These are phyloP conservation scores for Apocynum venetum DNA, from an alignment of 257 asterid genomes.

Conservation along the genomic window DNA sequence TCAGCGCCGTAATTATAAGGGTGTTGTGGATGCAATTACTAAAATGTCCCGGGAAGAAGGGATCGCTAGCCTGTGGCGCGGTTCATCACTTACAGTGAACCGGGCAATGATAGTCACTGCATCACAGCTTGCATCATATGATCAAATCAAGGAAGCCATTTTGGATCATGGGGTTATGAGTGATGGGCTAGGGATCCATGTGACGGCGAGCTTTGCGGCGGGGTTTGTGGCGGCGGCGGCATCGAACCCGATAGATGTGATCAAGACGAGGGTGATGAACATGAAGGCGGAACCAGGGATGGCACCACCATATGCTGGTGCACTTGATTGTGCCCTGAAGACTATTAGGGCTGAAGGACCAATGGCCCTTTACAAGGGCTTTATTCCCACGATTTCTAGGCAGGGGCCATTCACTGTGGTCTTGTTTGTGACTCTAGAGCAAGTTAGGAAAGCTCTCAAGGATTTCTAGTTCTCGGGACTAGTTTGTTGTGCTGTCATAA, in stretches of 20 bases:
- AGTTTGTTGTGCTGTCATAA: neutral
- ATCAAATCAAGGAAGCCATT: conserved; percentile 52
- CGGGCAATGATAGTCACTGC: conserved; percentile 74
- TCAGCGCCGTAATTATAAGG: conserved; percentile 52
- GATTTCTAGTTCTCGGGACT: conserved; percentile 27
- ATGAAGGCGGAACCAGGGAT: conserved; percentile 54
- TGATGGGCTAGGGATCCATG: conserved; percentile 66
- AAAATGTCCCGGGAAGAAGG: conserved; percentile 55
- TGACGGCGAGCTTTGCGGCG: conserved; percentile 59
- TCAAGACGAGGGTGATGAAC: conserved; percentile 69
- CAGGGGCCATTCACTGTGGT: conserved; percentile 53
- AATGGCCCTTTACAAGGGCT: conserved; percentile 54
- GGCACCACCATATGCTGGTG: conserved; percentile 49
- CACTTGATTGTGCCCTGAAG: conserved; percentile 58
- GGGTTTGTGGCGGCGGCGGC: conserved; percentile 70
- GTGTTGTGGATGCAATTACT: conserved; percentile 55
- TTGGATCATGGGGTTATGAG: conserved; percentile 37
- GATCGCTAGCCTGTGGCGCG: conserved; percentile 63
- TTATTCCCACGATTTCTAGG: conserved; percentile 49
- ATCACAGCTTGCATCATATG: conserved; percentile 64
- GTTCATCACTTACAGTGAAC: conserved; percentile 57
- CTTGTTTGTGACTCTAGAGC: conserved; percentile 49
- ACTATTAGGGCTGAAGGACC: conserved; percentile 54
- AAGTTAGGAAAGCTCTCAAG: conserved; percentile 52
- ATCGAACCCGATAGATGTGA: conserved; percentile 64